Base-by-base conservation (phyloP, 169 alveolate genomes). In the Plasmodium falciparum region DNA sequence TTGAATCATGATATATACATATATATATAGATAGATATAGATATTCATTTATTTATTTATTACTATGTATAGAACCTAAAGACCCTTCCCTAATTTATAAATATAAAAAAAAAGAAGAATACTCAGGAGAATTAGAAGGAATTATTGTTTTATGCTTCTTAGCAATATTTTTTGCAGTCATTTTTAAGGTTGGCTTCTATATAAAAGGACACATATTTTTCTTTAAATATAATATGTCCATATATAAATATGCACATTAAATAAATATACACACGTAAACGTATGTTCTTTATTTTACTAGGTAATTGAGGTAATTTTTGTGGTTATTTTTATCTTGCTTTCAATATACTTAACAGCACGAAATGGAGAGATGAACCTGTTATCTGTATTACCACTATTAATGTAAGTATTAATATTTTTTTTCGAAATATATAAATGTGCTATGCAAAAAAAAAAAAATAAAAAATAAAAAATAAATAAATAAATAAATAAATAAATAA, bases 91-190 rank as follows among this genome's bases (percentile, higher is more conserved):
- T 17, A 59, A 76, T 76, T 50, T 52, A 12, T 56, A 76, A 63
- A 50, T 76, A 65, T 33, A 67, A 76, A 24, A 65, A 22, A 76
- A 76, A 76, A 29, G 89, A 76, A 29, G 63, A 59, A 50, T 67
- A 65, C 63, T 65, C 89, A 50, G 89, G 76, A 12, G 89, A 76
- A 54, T 63, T 76, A 17, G 89, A 76, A 33, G 78, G 89, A 24
- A 65, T 76, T 39, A 66, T 76, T 17, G 69, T 76, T 47, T 65
- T 76, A 52, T 76, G 89, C 61, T 66, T 76, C 20, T 66, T 76
- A 76, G 89, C 52, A n/a, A 76, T 76, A 65, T 61, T 76, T 39
- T 17, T 76, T 63, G 89, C 72, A 11, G 69, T 76, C n/a, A 50
- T 65, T 63, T 66, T 76, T 47, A 76, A 76, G 89, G 89, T 76